Evolutionary conservation across 495 filamentous ascomycete species (phyloP), one percentile per base, ranked within the genome.

Genomic region (Cercophora samala): DNA sequence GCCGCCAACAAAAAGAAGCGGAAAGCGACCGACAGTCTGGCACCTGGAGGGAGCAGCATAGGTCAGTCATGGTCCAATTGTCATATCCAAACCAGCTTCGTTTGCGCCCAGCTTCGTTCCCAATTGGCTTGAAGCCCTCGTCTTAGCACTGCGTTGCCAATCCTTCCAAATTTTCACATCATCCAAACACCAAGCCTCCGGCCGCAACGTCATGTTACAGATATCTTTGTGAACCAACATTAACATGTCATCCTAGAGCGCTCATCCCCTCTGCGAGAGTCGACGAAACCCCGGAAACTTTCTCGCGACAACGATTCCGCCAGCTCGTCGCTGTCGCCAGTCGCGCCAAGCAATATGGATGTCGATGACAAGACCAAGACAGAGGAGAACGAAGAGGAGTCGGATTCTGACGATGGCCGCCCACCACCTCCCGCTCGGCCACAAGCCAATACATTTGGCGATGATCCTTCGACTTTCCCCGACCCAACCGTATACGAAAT

Each of bases 401-500:
- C 84, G 23, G 87, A 86, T 66, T 87, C 87, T 85, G 84, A 82
- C 78, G 89, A 91, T 72, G 93, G 93, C 75, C 90, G 89, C 5
- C 85, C 89, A n/a, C 91, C 93, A 1, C 88, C 88, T 15, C 88
- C 90, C 22, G 85, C 91, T 26, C 81, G 91, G 24, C 86, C 91
- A 26, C 88, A 93, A 65, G 88, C 77, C 65, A 81, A 96, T 71
- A 89, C 91, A 1, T 97, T 99, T 72, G 94, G 93, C 52, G 89
- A 95, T 13, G 92, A 97, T 73, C 93, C 93, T 0, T 88, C 91
- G n/a, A 90, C 87, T 21, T 97, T 93, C 69, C 90, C 92, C 69
- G 95, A 99, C 73, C 92, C 93, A 0, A 97, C 93, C 51, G 84
- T 97, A 60, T 99, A 99, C 78, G 89, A 98, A 64, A 97, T 99